Percentiles rank a stretch among this genome's conserved stretches.
These are phyloP conservation scores for Aegilops speltoides DNA, from an alignment of 176 grass and related monocot genomes.

Conservation along the genomic window DNA sequence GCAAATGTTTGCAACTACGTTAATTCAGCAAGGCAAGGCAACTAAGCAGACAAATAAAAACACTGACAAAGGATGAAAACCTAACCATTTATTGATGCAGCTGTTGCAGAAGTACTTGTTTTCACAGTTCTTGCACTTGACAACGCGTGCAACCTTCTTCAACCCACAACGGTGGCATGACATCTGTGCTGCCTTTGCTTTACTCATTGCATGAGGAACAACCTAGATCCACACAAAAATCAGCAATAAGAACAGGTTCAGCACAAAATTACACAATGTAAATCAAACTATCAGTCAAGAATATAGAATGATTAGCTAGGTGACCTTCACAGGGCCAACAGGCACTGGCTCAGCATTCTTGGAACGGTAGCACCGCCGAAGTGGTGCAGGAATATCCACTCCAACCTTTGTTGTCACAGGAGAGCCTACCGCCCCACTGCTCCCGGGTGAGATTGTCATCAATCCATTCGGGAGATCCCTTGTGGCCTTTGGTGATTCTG, in stretches of 20 bases:
- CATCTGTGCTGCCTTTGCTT: conserved; percentile 43
- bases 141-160: conserved; percentile 49
- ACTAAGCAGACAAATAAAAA: conserved; percentile 7
- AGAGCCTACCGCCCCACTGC: conserved; percentile 27
- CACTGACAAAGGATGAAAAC: background rate
- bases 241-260: background rate
- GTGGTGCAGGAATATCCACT: conserved; percentile 44
- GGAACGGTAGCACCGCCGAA: conserved; percentile 69
- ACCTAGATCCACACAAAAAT: conserved; percentile 36
- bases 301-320: conserved; percentile 28
- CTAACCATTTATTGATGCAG: conserved; percentile 84
- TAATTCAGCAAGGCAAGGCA: background rate
- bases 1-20: background rate
- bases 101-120: conserved; percentile 73
- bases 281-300: conserved; percentile 24
- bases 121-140: conserved; percentile 68
- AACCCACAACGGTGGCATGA: conserved; percentile 70
- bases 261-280: conserved; percentile 18
- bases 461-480: conserved; percentile 91
- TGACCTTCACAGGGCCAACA: conserved; percentile 79
- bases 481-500: conserved; percentile 19
- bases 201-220: conserved; percentile 60
- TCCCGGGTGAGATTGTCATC: conserved; percentile 85
- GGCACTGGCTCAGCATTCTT: conserved; percentile 90
- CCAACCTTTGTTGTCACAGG: conserved; percentile 68